Conservation (phyloP, 441 rosid species). For the Croton laevigatus region DNA sequence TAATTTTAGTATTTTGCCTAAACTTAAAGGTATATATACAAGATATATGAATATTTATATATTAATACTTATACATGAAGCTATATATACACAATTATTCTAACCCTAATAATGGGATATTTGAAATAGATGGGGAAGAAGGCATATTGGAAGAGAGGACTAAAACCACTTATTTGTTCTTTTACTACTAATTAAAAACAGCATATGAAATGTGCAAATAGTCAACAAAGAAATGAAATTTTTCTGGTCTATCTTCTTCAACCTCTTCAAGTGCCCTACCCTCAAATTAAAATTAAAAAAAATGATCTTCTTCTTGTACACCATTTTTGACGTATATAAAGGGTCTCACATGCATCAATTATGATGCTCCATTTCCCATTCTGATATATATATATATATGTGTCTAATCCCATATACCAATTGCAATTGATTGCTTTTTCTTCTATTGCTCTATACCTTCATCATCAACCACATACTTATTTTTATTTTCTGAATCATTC, state of each 20-base stretch:
- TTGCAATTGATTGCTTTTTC: constrained; percentile 22
- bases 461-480: constrained; percentile 19
- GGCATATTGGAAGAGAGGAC: constrained; percentile 20
- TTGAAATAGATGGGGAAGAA: constrained; percentile 25
- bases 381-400: too few species aligned
- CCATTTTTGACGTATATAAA: constrained; percentile 13
- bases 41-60: not conserved
- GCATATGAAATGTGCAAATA: constrained; percentile 14
- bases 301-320: not conserved
- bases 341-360: constrained; percentile 37
- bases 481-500: constrained; percentile 11
- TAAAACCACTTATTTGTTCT: constrained; percentile 34
- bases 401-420: constrained; percentile 23
- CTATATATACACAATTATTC: not conserved
- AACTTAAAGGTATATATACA: not conserved
- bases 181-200: constrained; percentile 32
- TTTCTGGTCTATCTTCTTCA: constrained; percentile 16
- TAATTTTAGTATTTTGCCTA: too few species aligned
- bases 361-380: too few species aligned
- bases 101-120: constrained; percentile 31
- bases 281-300: not conserved
- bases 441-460: constrained; percentile 21
- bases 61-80: not conserved
- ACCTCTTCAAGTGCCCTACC: constrained; percentile 29
- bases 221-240: constrained; percentile 42